A percentile compares a stretch with the other conserved stretches of the same genome.
Evolutionary conservation across 2,329 filamentous ascomycete genomes (phyloP).

Genomic region (Albophoma yamanashiensis): DNA sequence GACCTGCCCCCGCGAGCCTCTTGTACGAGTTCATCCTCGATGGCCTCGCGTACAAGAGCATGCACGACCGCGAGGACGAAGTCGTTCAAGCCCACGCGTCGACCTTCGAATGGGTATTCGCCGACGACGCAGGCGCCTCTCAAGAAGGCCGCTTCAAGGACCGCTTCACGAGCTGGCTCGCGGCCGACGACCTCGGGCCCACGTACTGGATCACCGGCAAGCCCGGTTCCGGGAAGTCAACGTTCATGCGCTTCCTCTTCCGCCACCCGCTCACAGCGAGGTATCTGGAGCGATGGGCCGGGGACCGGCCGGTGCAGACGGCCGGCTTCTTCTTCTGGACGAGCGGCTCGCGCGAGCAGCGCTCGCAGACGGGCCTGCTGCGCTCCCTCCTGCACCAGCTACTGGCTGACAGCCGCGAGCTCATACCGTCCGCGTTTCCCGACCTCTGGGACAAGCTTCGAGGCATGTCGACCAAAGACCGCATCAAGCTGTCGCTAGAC

Average conservation of each 20-base stretch:
- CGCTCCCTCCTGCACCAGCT: constrained; percentile 25
- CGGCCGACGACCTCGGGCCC: constrained; percentile 6
- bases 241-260: constrained; percentile 28
- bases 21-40: constrained; percentile 21
- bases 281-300: constrained; percentile 16
- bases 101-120: constrained; percentile 27
- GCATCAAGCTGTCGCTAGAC: constrained; percentile 16
- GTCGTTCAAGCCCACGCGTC: constrained; percentile 15
- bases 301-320: constrained; percentile 12
- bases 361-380: constrained; percentile 24
- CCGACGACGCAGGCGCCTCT: background rate
- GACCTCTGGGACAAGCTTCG: constrained; percentile 15
- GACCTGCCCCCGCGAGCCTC: constrained; percentile 9
- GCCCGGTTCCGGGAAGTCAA: constrained; percentile 35
- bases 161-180: constrained; percentile 18
- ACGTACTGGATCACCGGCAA: constrained; percentile 29
- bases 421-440: constrained; percentile 16
- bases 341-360: constrained; percentile 24
- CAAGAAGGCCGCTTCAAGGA: constrained; percentile 10
- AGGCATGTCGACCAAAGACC: constrained; percentile 17
- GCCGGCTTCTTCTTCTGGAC: constrained; percentile 36
- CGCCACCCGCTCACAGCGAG: constrained; percentile 9
- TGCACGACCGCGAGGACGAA: constrained; percentile 19
- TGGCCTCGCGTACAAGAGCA: constrained; percentile 18
- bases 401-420: constrained; percentile 11